Base-by-base conservation (phyloP, 2,329 filamentous ascomycete species). In the Dryadomyces quercivorus region DNA sequence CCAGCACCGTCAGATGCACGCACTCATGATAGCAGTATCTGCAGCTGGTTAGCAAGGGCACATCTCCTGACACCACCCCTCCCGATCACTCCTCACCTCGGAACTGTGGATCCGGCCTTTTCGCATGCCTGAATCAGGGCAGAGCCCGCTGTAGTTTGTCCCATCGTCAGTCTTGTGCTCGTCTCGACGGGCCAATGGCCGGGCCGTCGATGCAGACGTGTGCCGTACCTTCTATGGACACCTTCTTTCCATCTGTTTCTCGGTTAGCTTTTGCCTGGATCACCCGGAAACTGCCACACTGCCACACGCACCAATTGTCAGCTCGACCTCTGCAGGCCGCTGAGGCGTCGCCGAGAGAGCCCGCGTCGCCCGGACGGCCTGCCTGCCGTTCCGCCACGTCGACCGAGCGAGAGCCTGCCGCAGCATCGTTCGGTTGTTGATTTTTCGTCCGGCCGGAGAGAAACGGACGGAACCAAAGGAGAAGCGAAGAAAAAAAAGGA, bases 21-120 rank as follows among this genome's bases (percentile, higher is more conserved):
- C 22, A 89, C 86, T 97, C 92, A 81, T 96, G 92, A 74, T 97
- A 97, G 75, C 92, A 97, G 74, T 95, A 96, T 88, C 91, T 88
- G 61, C 55, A 16, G 6, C 3, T 55, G 13, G 63, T 72, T 63
- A 74, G 70, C n/a, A 22, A 18, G n/a, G n/a, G 20, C 36, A 4
- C 4, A 31, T 31, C 26, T 31, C 26, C 26, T 38, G 20, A 6
- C 3, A 20, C 9, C 1, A 16, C 21, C 5, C 5, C 66, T 63
- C 55, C 51, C 2, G 22, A 18, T 38, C 36, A 53, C 76, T 64
- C 73, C 76, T 64, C 73, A 88, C 86, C 86, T 90, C 63, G 92
- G 92, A 66, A 97, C 79, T 59, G 86, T 93, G 61, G 78, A 81
- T 67, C 93, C 93, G 61, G 92, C 93, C 77, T 98, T 96, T 75